Evolutionary conservation across 257 asterid genomes (phyloP).

Genomic region (Buddleja alternifolia): DNA sequence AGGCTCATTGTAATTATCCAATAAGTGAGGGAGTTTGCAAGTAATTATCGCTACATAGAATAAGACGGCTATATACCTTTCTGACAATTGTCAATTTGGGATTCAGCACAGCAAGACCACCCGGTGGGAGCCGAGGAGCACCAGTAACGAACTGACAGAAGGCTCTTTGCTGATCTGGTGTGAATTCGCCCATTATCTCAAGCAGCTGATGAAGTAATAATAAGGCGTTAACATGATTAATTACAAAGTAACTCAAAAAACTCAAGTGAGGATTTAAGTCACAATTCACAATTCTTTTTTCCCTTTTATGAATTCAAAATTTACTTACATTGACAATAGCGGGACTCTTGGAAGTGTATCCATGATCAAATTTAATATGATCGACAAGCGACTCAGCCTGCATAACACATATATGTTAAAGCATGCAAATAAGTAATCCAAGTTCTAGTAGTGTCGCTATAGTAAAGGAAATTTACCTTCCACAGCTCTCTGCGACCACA

Average conservation of each 20-base stretch:
- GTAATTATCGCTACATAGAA: too few relatives aligned
- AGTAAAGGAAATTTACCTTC: slow-evolving; percentile 64
- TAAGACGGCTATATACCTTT: slow-evolving; percentile 54
- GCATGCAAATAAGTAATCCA: slow-evolving; percentile 15
- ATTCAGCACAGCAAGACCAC: slow-evolving; percentile 90
- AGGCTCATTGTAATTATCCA: too few relatives aligned
- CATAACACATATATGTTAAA: slow-evolving; percentile 33
- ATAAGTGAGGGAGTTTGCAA: too few relatives aligned
- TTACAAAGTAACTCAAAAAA: neutral
- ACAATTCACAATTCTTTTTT: too few relatives aligned
- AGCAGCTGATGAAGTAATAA: slow-evolving; percentile 58
- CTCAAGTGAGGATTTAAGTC: slow-evolving; percentile 13
- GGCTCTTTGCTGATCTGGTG: slow-evolving; percentile 89
- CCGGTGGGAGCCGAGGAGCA: slow-evolving; percentile 98
- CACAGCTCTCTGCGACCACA: slow-evolving; percentile 98
- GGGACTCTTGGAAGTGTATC: slow-evolving; percentile 96
- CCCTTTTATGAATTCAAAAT: slow-evolving; percentile 20
- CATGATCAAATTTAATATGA: slow-evolving; percentile 98
- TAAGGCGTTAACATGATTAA: neutral
- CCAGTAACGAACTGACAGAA: slow-evolving; percentile 99
- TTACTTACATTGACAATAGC: slow-evolving; percentile 70
- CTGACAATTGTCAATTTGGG: slow-evolving; percentile 98
- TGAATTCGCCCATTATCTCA: slow-evolving; percentile 96
- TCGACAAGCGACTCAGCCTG: slow-evolving; percentile 90
- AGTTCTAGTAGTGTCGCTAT: slow-evolving; percentile 13